Evolutionary conservation across 2,329 filamentous ascomycete genomes (phyloP).

Genomic region (Periconia digitata): DNA sequence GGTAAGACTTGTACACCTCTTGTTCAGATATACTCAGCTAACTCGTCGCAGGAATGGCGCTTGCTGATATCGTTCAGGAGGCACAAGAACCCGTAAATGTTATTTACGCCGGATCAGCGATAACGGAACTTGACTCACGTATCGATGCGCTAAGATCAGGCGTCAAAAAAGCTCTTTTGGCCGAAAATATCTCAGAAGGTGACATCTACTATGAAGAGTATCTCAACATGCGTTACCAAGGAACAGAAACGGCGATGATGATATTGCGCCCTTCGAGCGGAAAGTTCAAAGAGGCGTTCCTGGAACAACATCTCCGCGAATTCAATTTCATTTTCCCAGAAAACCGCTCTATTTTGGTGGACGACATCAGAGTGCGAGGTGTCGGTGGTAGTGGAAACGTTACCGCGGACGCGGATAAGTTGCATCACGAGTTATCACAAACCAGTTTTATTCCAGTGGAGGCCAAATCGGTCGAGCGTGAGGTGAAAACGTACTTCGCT

Average conservation of each 20-base stretch:
- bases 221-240: conserved; percentile 86
- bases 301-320: conserved; percentile 81
- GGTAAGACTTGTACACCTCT: conserved; percentile 64
- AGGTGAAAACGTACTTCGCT: background rate
- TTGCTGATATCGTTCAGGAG: conserved; percentile 50
- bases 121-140: conserved; percentile 58
- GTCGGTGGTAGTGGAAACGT: background rate
- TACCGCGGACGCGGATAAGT: background rate
- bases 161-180: conserved; percentile 57
- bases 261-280: conserved; percentile 73
- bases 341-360: conserved; percentile 74
- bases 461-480: background rate
- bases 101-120: conserved; percentile 57
- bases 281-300: conserved; percentile 77
- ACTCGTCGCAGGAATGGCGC: conserved; percentile 52
- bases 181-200: background rate
- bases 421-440: conserved; percentile 51
- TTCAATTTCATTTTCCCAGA: conserved; percentile 84
- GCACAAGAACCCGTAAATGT: conserved; percentile 2
- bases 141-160: conserved; percentile 56
- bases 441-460: conserved; percentile 49
- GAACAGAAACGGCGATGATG: conserved; percentile 86
- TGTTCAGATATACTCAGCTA: conserved; percentile 82
- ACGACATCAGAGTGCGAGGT: conserved; percentile 79
- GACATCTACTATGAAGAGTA: conserved; percentile 71